Evolutionary conservation across 106 monocot species (phyloP).

Genomic region (Narthecium ossifragum): DNA sequence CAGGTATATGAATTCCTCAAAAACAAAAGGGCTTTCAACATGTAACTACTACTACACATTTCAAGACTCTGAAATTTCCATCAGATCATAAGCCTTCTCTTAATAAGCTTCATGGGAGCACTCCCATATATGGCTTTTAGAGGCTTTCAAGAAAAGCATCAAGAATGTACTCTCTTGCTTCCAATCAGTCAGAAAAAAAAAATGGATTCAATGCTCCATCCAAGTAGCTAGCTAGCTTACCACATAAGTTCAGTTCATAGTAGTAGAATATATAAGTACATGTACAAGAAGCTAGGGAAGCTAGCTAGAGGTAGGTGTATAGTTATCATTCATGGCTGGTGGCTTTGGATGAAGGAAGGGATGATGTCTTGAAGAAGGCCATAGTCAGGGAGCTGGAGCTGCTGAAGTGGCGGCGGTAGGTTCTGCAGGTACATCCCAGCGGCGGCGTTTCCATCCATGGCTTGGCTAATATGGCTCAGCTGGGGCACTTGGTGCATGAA

Average conservation of each 20-base stretch:
- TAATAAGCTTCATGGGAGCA: too few relatives aligned
- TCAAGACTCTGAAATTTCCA: too few relatives aligned
- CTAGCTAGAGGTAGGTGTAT: not conserved
- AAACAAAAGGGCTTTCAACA: too few relatives aligned
- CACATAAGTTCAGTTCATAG: constrained; percentile 9
- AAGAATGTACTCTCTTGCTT: not conserved
- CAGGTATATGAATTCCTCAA: not conserved
- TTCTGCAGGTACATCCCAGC: constrained; percentile 23
- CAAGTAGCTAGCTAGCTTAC: not conserved
- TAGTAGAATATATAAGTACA: constrained; percentile 16
- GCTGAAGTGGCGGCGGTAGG: constrained; percentile 26
- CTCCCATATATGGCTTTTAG: too few relatives aligned
- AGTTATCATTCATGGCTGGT: constrained; percentile 20
- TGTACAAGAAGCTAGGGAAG: constrained; percentile 16
- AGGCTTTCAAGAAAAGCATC: not conserved
- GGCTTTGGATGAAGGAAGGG: constrained; percentile 26
- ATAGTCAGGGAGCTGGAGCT: constrained; percentile 38
- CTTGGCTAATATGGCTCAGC: not conserved
- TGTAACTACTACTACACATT: too few relatives aligned
- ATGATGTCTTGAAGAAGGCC: constrained; percentile 70
- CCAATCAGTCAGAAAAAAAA: not conserved
- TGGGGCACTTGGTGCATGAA: constrained; percentile 14
- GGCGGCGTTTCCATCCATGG: constrained; percentile 8
- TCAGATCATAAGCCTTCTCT: too few relatives aligned
- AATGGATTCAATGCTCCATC: not conserved